Base-by-base conservation (phyloP, 23 red algal genomes). In the Gracilaria gracilis region DNA sequence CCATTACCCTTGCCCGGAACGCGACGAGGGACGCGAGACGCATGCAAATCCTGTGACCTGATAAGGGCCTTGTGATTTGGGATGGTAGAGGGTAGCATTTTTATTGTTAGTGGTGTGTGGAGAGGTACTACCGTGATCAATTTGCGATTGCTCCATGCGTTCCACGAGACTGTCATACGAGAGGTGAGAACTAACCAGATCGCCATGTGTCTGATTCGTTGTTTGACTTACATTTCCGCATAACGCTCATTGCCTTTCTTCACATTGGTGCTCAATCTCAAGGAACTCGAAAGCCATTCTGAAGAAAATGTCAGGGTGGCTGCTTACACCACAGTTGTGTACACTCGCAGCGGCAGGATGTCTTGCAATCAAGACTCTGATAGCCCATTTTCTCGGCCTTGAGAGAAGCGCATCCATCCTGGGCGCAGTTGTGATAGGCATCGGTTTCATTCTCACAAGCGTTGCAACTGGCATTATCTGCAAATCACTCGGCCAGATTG, bases 301-400 rank as follows among this genome's bases (percentile, higher is more conserved):
- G 67, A 73, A 73, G 67, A 73, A 19, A 29, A 37, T 73, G 35
- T 73, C 67, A 37, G 31, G 67, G 8, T 73, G 67, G 67, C 15
- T 73, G 7, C 31, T 40, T 37, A 35, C 67, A 29, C 67, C 67
- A 19, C 67, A 35, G 1, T 4, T 73, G 19, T 73, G 67, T 29
- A 73, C 67, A 29, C 67, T 73, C 20, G 67, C 67, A 5, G 67
- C 67, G 0, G 67, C 67, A 73, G 67, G 36, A 24, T 73, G 67
- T 44, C 38, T 73, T 5, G 67, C 23, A 37, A 40, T 73, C 38
- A 73, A 37, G 20, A 40, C 67, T 1, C 20, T 73, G 35, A 73
- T 73, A 37, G 67, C 67, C 23, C 38, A 40, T n/a, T 73, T 73
- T 29, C 67, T 73, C 33, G 35, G 67, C 35, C 33, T 73, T n/a